phyloP scores from a whole-genome alignment of 164 flowering plant species.

The Magnolia kwangsiensis region DNA sequence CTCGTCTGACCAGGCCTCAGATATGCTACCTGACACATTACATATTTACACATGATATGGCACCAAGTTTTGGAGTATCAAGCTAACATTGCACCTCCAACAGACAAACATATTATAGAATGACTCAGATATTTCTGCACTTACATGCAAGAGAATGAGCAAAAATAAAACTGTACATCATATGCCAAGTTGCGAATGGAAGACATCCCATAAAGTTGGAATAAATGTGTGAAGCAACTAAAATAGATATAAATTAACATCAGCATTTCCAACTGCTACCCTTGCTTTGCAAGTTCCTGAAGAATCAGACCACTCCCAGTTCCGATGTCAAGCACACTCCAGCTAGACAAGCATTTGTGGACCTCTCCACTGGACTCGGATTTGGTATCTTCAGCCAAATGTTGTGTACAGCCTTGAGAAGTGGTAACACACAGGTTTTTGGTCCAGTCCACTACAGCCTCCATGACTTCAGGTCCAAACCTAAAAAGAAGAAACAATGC shows the following conservation, averaged over 20 bases:
- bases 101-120: neutral
- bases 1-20: too few species aligned
- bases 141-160: neutral
- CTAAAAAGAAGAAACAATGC: constrained; percentile 30
- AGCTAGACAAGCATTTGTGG: constrained; percentile 45
- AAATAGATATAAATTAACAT: neutral
- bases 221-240: neutral
- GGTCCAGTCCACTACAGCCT: constrained; percentile 79
- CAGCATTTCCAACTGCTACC: constrained; percentile 40
- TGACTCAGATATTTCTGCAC: neutral
- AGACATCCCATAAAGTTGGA: too few species aligned
- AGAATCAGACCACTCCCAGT: constrained; percentile 98
- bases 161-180: neutral
- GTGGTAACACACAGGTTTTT: constrained; percentile 59
- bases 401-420: constrained; percentile 47
- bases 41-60: too few species aligned
- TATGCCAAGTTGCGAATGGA: too few species aligned
- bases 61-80: too few species aligned
- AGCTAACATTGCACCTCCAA: neutral
- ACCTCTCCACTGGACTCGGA: constrained; percentile 36
- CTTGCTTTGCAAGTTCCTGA: constrained; percentile 88
- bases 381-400: constrained; percentile 35
- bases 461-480: constrained; percentile 98
- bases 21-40: too few species aligned
- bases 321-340: constrained; percentile 96